Base-by-base conservation (phyloP, 176 grass and related monocot species). In the Themeda triandra region DNA sequence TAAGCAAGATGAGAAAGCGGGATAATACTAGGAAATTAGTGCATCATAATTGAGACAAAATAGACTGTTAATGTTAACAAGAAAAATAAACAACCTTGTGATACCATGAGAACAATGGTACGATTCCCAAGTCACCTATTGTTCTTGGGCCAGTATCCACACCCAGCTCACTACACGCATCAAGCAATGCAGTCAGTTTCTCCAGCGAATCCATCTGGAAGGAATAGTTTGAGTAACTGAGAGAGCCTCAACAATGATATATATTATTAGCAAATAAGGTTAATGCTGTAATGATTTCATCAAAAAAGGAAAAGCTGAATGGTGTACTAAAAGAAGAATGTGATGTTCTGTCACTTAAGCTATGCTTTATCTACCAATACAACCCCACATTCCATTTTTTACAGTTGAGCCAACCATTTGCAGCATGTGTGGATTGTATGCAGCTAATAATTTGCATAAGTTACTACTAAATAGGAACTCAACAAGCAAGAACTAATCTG, bases 31-130 rank as follows among this genome's bases (percentile, higher is more conserved):
- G 71, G 13, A 76, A 66, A 39, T 39, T 37, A 39, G 13, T 24
- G 24, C 14, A 86, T 81, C 63, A 32, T 27, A 62, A 62, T 62
- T 27, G 10, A 2, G 11, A 62, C 58, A 62, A 62, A 87, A 59
- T 77, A 77, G n/a, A n/a, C n/a, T n/a, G n/a, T 75, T 13, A 73
- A 68, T 81, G 23, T 21, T 19, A 77, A 35, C 11, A 40, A 80
- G 58, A 42, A 72, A 69, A 71, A 2, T 36, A 32, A 82, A 64
- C 73, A 85, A 98, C 93, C 93, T 95, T 95, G 91, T 98, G 96
- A 82, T 98, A 93, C 96, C 96, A 98, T 65, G 96, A 98, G 70
- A 80, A 90, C 89, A 98, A 89, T 62, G 96, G 96, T 93, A 98
- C 92, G 85, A 98, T 93, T 83, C 93, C 96, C 88, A 98, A 87